Evolutionary conservation across 2,329 filamentous ascomycete species (phyloP), one percentile per base, ranked within the genome.

Genomic region (Trichoderma simmonsii): DNA sequence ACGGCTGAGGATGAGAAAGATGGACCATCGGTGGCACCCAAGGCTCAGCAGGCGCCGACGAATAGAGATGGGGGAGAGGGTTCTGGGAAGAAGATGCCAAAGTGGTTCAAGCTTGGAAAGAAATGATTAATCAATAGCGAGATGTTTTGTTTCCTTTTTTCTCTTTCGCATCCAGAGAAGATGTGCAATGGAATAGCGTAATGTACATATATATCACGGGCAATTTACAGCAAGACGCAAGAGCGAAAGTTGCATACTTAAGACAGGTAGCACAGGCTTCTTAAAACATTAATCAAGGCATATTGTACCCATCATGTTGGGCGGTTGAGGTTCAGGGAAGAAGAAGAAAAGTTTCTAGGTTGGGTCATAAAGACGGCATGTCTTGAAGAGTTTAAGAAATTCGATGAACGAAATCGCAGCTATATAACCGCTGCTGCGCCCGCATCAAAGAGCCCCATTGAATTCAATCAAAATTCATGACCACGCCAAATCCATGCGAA

Each of bases 91-190:
- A 85, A 85, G 75, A 73, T 86, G 72, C 91, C 92, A 24, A 94
- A 93, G 80, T 93, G 92, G 88, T 81, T 95, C 54, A 92, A 92
- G 80, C 82, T 92, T 70, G 89, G 89, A 8, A 94, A 93, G 86
- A 94, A 93, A 83, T 92, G 70, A 74, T 18, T 15, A 12, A 26
- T 15, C 8, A 36, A 12, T n/a, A 68, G 34, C 65, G 54, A 68
- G 56, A 26, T n/a, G n/a, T 21, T 39, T 62, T 18, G n/a, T 62
- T 43, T 43, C 7, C 6, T 39, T 21, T 21, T 30, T 57, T 12
- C 21, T 56, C 6, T 39, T 56, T 0, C 11, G 15, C 48, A 36
- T 56, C 12, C n/a, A 9, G 12, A 4, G 5, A 15, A 14, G 14
- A 36, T 24, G 28, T 12, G 8, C 14, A 14, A 3, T 4, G 21